phyloP scores from a whole-genome alignment of 441 rosid species.

The Gossypium gossypioides region DNA sequence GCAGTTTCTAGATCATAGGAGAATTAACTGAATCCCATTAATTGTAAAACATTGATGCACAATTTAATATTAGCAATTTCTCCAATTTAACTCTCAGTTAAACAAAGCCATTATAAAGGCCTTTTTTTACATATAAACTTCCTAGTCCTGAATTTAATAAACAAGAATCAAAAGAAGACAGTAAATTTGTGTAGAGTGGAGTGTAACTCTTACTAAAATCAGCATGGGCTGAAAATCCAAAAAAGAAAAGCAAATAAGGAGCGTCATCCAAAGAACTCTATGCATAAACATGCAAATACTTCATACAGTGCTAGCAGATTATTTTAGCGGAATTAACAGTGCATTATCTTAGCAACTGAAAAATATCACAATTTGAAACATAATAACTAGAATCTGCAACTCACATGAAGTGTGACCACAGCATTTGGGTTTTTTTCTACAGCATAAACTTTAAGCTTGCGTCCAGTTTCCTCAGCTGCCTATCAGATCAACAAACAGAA shows the following conservation, averaged over 20 bases:
- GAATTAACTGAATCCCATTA: background rate
- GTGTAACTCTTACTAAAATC: conserved; percentile 2
- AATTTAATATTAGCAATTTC: background rate
- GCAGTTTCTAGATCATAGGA: background rate
- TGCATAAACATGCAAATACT: background rate
- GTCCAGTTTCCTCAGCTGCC: conserved; percentile 97
- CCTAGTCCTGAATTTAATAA: background rate
- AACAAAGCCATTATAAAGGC: background rate
- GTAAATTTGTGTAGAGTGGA: background rate
- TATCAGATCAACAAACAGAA: conserved; percentile 27
- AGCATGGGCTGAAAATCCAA: background rate
- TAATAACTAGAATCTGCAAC: conserved; percentile 21
- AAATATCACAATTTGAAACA: conserved; percentile 6
- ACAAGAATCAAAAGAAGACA: background rate
- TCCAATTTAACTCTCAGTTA: background rate
- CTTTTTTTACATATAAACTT: background rate
- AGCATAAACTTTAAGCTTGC: conserved; percentile 77
- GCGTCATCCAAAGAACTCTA: background rate
- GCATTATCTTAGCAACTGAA: background rate
- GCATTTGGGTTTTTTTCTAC: conserved; percentile 99
- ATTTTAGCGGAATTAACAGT: background rate
- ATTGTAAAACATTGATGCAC: background rate
- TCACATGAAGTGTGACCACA: conserved; percentile 92
- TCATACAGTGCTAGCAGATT: background rate
- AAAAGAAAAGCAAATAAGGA: background rate